phyloP scores from a whole-genome alignment of 2,329 filamentous ascomycete species.

The Sporothrix globosa region DNA sequence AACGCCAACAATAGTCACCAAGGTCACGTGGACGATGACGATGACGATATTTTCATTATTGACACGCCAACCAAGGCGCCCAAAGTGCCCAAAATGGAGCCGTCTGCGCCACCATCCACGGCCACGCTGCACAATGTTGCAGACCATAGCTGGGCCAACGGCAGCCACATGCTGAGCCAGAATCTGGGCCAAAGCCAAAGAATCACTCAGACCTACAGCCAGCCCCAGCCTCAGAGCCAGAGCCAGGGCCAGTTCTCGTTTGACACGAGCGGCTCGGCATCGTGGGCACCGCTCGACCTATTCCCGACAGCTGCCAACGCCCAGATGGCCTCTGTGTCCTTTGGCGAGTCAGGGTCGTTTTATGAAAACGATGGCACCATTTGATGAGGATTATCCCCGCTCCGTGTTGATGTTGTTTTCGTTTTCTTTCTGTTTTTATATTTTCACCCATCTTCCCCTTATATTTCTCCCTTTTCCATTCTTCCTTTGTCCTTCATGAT shows the following conservation, averaged over 20 bases:
- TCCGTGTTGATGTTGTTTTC: not conserved
- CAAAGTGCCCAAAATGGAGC: slow-evolving; percentile 23
- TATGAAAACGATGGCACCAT: slow-evolving; percentile 34
- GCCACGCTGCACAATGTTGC: slow-evolving; percentile 10
- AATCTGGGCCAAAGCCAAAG: not conserved
- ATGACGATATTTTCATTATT: slow-evolving; percentile 43
- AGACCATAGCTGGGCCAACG: not conserved
- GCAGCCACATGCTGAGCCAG: slow-evolving; percentile 5
- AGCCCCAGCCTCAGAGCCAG: not conserved
- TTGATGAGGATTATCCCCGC: not conserved
- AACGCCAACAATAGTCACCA: slow-evolving; percentile 31
- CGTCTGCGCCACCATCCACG: not conserved
- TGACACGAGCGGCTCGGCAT: slow-evolving; percentile 31
- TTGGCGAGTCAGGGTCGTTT: slow-evolving; percentile 25
- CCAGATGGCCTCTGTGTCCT: slow-evolving; percentile 27
- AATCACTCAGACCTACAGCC: not conserved
- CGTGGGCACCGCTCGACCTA: slow-evolving; percentile 25
- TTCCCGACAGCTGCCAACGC: not conserved
- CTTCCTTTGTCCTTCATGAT: not conserved
- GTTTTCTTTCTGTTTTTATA: not conserved
- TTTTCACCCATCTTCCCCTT: not conserved
- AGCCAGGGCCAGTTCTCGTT: slow-evolving; percentile 23
- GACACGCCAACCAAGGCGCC: slow-evolving; percentile 47
- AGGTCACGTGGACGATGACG: slow-evolving; percentile 34
- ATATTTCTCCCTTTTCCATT: not conserved